Conservation (phyloP, 768 basidiomycete species). For the Sarcodon aspratus region DNA sequence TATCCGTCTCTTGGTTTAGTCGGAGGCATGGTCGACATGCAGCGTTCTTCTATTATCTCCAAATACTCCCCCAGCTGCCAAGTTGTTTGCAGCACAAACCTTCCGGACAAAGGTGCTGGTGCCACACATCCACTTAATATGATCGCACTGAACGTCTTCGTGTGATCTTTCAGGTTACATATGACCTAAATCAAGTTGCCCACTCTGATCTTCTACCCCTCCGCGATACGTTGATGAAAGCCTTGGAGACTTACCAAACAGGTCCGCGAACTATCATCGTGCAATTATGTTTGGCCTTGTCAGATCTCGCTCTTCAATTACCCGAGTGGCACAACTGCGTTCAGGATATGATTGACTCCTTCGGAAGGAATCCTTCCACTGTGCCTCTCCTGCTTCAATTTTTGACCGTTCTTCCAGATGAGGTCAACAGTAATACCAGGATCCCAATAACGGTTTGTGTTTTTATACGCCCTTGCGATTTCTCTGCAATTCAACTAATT, state of each 20-base stretch:
- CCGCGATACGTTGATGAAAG: constrained; percentile 77
- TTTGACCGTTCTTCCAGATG: constrained; percentile 84
- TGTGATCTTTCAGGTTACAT: constrained; percentile 63
- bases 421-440: constrained; percentile 70
- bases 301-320: constrained; percentile 85
- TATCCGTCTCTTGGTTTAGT: constrained; percentile 56
- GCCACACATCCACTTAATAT: neutral
- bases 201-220: constrained; percentile 60
- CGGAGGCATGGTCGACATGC: constrained; percentile 94
- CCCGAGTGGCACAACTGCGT: constrained; percentile 78
- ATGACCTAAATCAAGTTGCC: constrained; percentile 87
- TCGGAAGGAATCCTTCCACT: constrained; percentile 75
- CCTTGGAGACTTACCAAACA: constrained; percentile 56
- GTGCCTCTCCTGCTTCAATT: constrained; percentile 85
- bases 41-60: constrained; percentile 80
- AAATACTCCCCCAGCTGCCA: constrained; percentile 68
- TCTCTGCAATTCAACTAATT: constrained; percentile 3
- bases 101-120: constrained; percentile 80
- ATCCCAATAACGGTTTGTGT: constrained; percentile 78
- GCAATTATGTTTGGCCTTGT: constrained; percentile 83
- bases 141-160: constrained; percentile 1
- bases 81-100: constrained; percentile 94
- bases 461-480: neutral
- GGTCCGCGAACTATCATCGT: constrained; percentile 80
- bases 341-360: constrained; percentile 68